These are phyloP conservation scores for Neonectria ditissima DNA, from an alignment of 2,329 filamentous ascomycete species.

Conservation along the genomic window DNA sequence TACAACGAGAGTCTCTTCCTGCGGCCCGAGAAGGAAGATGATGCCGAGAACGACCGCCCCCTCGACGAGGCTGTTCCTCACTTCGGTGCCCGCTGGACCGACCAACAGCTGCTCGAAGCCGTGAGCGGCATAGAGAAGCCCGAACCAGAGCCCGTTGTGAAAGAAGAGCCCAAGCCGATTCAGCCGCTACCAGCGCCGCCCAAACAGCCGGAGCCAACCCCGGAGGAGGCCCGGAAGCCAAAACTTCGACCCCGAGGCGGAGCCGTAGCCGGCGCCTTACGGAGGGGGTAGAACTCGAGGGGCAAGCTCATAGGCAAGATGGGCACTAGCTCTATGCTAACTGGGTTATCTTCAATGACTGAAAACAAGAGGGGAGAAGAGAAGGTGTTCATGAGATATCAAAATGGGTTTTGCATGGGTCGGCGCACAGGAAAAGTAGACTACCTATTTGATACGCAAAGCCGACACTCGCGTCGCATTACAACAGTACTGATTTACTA, in stretches of 20 bases:
- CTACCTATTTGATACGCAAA: background rate
- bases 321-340: constrained; percentile 21
- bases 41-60: constrained; percentile 29
- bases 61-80: constrained; percentile 54
- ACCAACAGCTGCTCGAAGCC: constrained; percentile 58
- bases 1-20: constrained; percentile 78
- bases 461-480: constrained; percentile 1
- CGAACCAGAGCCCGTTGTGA: constrained; percentile 43
- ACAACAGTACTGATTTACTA: constrained; percentile 5
- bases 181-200: constrained; percentile 33
- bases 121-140: constrained; percentile 58
- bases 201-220: constrained; percentile 28
- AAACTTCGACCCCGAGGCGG: constrained; percentile 44
- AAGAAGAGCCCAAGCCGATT: constrained; percentile 44
- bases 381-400: constrained; percentile 6
- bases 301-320: constrained; percentile 36
- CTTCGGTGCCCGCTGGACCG: constrained; percentile 57
- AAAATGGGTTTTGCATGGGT: constrained; percentile 36
- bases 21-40: constrained; percentile 32
- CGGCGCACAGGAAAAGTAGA: constrained; percentile 36
- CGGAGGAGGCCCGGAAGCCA: constrained; percentile 46
- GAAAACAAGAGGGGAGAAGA: background rate
- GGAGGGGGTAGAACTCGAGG: constrained; percentile 46
- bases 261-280: constrained; percentile 37
- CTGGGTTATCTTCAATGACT: constrained; percentile 14